phyloP scores from a whole-genome alignment of 352 stramenopile genomes.

The Plasmopara viticola region DNA sequence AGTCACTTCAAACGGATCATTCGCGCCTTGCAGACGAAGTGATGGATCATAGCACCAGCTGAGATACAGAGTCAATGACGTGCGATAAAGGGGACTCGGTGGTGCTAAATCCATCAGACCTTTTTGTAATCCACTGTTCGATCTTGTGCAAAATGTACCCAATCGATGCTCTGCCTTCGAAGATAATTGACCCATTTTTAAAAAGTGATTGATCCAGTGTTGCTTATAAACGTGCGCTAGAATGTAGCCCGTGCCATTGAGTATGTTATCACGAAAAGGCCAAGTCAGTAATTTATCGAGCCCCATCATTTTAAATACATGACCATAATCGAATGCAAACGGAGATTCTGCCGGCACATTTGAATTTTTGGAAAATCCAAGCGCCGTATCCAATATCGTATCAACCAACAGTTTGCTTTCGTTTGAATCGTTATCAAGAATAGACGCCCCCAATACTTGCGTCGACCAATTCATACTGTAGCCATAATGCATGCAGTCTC shows the following conservation, averaged over 20 bases:
- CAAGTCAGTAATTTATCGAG: slow-evolving; percentile 18
- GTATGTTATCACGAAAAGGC: slow-evolving; percentile 13
- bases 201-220: slow-evolving; percentile 22
- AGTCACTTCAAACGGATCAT: slow-evolving; percentile 8
- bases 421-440: slow-evolving; percentile 14
- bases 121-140: slow-evolving; percentile 16
- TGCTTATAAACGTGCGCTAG: slow-evolving; percentile 9
- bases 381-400: slow-evolving; percentile 3
- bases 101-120: slow-evolving; percentile 10
- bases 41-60: slow-evolving; percentile 22
- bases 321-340: background rate
- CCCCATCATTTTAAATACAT: slow-evolving; percentile 4
- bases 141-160: background rate
- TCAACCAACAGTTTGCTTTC: slow-evolving; percentile 3
- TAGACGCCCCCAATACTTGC: slow-evolving; percentile 18
- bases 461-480: slow-evolving; percentile 27
- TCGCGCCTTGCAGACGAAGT: slow-evolving; percentile 8
- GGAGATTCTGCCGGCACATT: background rate
- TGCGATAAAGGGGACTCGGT: slow-evolving; percentile 12
- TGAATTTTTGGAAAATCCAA: slow-evolving; percentile 8
- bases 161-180: slow-evolving; percentile 1
- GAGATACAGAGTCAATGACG: slow-evolving; percentile 13
- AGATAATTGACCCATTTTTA: slow-evolving; percentile 8
- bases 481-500: slow-evolving; percentile 21
- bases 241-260: slow-evolving; percentile 15